These are phyloP conservation scores for Tetracladium marchalianum DNA, from an alignment of 495 filamentous ascomycete genomes.

Conservation along the genomic window DNA sequence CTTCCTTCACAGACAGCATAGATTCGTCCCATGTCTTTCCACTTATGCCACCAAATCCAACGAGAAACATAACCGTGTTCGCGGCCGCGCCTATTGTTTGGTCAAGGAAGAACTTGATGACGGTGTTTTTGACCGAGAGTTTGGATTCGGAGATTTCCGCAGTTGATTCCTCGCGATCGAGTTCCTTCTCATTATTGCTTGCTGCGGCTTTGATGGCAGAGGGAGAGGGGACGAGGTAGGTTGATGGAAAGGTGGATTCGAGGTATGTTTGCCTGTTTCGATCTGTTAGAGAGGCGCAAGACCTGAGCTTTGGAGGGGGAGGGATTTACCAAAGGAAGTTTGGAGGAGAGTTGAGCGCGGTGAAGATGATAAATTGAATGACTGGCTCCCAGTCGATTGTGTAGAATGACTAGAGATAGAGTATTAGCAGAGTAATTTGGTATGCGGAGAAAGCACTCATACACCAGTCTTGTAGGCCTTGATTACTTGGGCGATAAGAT, in stretches of 20 bases:
- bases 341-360: constrained; percentile 65
- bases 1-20: constrained; percentile 27
- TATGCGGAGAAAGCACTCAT: constrained; percentile 17
- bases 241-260: constrained; percentile 37
- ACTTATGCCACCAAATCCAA: constrained; percentile 15
- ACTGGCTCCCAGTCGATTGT: constrained; percentile 52
- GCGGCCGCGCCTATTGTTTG: constrained; percentile 64
- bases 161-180: constrained; percentile 29
- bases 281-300: constrained; percentile 4
- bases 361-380: constrained; percentile 71
- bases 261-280: constrained; percentile 37
- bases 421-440: constrained; percentile 14
- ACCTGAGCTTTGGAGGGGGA: constrained; percentile 2
- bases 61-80: constrained; percentile 68
- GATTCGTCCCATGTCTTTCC: constrained; percentile 11
- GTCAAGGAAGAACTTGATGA: constrained; percentile 74
- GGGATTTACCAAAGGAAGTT: constrained; percentile 75
- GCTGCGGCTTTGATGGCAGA: constrained; percentile 28
- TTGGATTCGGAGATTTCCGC: constrained; percentile 34
- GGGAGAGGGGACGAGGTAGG: constrained; percentile 26
- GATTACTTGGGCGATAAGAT: constrained; percentile 72
- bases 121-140: constrained; percentile 60
- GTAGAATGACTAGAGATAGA: constrained; percentile 33
- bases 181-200: constrained; percentile 29
- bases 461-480: constrained; percentile 57